Base-by-base conservation (phyloP, 2,329 filamentous ascomycete species). In the Zymoseptoria crescenta region DNA sequence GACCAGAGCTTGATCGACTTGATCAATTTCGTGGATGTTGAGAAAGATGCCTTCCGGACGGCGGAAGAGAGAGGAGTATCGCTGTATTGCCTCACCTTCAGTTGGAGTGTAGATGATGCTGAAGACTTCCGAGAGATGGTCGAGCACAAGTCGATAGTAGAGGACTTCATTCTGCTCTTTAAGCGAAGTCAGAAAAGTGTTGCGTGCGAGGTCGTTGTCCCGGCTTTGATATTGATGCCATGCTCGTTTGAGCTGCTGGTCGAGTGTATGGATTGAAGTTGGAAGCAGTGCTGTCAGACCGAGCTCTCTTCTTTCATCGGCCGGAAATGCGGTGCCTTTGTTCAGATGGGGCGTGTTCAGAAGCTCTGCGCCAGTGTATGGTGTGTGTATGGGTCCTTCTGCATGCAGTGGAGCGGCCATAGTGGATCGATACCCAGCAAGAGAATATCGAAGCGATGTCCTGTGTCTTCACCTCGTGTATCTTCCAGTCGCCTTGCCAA, bases 31-130 rank as follows among this genome's bases (percentile, higher is more conserved):
- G 19, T 84, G 78, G 53, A 95, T 87, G 66, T 88, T 90, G 55
- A 95, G 74, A 64, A 91, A 95, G 66, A 89, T 91, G 0, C 91
- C 91, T 65, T 93, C 87, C 0, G 91, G 89, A 19, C 83, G 79
- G 9, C 91, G 78, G 68, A 96, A 96, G 0, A 94, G 72, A 0
- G 86, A 77, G 0, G 89, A 94, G 70, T 89, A 96, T 63, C 92
- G 88, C 65, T 89, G 84, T 55, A 96, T 96, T 0, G 91, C 91
- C 49, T 95, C 89, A 8, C 89, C 90, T 74, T 96, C 91, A 0
- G 91, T 96, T 0, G 91, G 91, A 0, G 91, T 96, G 70, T 96
- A 96, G 28, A 96, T 89, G n/a, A 96, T 78, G 49, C 87, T 85
- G 69, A 95, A 92, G 88, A 96, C 94, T 70, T 96, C 90, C 63